phyloP scores from a whole-genome alignment of 345 rosid species.

The Acer saccharum region DNA sequence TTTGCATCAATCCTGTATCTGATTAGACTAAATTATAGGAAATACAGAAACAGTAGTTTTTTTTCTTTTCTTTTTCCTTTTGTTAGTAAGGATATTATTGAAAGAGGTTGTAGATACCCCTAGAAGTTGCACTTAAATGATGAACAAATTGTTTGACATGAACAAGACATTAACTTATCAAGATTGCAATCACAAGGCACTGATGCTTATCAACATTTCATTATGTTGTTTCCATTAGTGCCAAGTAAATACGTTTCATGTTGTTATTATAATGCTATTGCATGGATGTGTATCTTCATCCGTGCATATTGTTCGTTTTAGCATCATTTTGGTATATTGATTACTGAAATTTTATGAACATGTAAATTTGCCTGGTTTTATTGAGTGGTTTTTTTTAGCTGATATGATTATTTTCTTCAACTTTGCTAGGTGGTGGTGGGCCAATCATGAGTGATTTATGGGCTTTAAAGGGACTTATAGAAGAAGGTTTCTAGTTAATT shows the following conservation, averaged over 20 bases:
- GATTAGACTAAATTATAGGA: not conserved
- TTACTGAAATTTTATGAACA: slow-evolving; percentile 3
- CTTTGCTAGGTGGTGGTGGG: slow-evolving; percentile 88
- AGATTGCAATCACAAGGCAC: not conserved
- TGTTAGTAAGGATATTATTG: not conserved
- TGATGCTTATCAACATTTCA: not conserved
- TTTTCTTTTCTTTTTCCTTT: not conserved
- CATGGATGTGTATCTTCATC: not conserved
- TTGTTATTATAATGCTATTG: not conserved
- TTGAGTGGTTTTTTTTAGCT: slow-evolving; percentile 14
- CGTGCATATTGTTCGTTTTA: not conserved
- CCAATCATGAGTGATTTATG: slow-evolving; percentile 99
- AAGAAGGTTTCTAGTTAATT: slow-evolving; percentile 63
- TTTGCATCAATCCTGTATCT: slow-evolving; percentile 1
- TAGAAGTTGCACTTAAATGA: not conserved
- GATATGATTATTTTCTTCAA: slow-evolving; percentile 19
- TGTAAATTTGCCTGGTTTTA: not conserved
- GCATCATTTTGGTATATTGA: not conserved
- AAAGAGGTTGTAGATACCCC: not conserved
- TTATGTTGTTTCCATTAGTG: not conserved
- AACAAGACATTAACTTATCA: not conserved
- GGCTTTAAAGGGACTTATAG: slow-evolving; percentile 97
- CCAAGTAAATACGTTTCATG: not conserved
- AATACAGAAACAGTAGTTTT: not conserved
- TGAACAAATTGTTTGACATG: not conserved